Base-by-base conservation (phyloP, 2,329 filamentous ascomycete species). In the Fonsecaea pugnacius region DNA sequence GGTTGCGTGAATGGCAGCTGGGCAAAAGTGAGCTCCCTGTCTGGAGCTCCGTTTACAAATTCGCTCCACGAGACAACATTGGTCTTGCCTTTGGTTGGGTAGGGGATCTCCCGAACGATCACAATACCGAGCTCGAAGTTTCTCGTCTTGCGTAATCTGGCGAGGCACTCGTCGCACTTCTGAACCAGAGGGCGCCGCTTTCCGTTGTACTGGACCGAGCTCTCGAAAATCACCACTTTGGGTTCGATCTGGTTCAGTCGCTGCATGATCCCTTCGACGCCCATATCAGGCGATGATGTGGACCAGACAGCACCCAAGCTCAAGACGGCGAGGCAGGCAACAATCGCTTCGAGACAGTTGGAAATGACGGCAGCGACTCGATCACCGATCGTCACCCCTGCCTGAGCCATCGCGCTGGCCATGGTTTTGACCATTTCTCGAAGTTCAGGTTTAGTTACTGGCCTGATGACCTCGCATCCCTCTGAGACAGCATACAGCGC, bases 241-340 rank as follows among this genome's bases (percentile, higher is more conserved):
- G 91, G 91, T 68, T 87, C 82, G 63, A 94, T 86, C 78, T 94
- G 91, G 56, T 87, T 77, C 24, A 90, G 80, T 36, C 91, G 80
- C 75, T 95, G 90, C 70, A 95, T 71, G n/a, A 95, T 84, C 0
- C 91, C 91, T 65, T 88, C 86, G 9, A 89, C 87, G 0, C 91
- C 91, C 87, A 94, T 94, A 75, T 95, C 91, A 0, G 91, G 93
- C 5, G 88, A 91, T 58, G 85, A 88, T 55, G 86, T 90, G 68
- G 86, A 90, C 73, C 94, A 94, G 1, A 95, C 75, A 0, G 83
- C 91, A 0, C 91, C 91, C 1, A 94, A 72, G 75, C 88, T 87
- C 1, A 84, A 84, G 0, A 86, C 83, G 0, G 89, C 91, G 64
- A 91, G 78, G 72, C 90, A 89, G 1, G 91, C 84, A 1, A 87